Conservation (phyloP, 1,139 yeast genomes). For the Candida pseudoviswanathii region DNA sequence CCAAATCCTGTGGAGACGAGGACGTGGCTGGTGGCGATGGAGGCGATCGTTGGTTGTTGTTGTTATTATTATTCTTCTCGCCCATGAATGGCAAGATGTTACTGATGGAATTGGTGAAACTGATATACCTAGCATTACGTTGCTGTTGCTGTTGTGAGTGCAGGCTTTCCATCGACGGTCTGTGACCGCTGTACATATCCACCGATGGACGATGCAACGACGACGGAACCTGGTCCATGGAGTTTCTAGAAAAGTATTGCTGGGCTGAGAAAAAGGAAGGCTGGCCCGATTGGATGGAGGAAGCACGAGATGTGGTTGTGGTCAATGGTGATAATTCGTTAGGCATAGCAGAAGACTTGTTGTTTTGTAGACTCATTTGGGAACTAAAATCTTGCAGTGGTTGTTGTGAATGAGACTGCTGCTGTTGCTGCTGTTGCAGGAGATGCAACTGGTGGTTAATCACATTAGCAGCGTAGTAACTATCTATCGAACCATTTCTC, state of each 20-base stretch:
- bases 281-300: constrained; percentile 47
- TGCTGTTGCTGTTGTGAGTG: constrained; percentile 21
- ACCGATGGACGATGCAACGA: constrained; percentile 35
- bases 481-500: constrained; percentile 20
- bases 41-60: constrained; percentile 24
- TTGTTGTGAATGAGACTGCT: constrained; percentile 1
- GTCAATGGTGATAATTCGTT: constrained; percentile 46
- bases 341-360: constrained; percentile 11
- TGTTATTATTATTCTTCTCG: constrained; percentile 25
- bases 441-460: constrained; percentile 14
- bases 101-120: constrained; percentile 42
- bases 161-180: constrained; percentile 20
- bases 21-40: constrained; percentile 20
- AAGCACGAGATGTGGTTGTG: constrained; percentile 49
- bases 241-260: constrained; percentile 41
- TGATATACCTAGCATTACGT: constrained; percentile 29
- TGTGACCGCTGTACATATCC: constrained; percentile 25
- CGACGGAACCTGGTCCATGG: constrained; percentile 38
- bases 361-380: constrained; percentile 7
- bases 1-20: constrained; percentile 14
- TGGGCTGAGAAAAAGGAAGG: constrained; percentile 51
- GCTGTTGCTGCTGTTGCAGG: constrained; percentile 12
- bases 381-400: constrained; percentile 10
- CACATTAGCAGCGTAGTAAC: constrained; percentile 20
- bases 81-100: constrained; percentile 50